These are phyloP conservation scores for Blastobotrys mokoenaii DNA, from an alignment of 805 yeast species.

Conservation along the genomic window DNA sequence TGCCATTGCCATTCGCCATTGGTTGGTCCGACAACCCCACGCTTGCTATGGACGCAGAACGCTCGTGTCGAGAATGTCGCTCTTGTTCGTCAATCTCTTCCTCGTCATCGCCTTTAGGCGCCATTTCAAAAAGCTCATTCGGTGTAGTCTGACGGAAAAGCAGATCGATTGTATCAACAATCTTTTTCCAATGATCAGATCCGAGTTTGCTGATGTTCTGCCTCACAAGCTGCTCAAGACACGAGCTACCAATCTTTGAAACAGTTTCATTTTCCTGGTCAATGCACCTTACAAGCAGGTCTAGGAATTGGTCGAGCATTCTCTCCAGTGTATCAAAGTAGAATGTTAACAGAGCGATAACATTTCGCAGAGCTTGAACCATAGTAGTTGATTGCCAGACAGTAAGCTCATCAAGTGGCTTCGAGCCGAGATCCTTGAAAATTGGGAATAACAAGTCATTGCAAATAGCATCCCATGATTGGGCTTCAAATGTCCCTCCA, in stretches of 20 bases:
- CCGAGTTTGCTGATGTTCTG: constrained; percentile 62
- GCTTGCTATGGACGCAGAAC: constrained; percentile 4
- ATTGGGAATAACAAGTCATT: constrained; percentile 79
- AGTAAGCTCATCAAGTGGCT: constrained; percentile 82
- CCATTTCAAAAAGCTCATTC: constrained; percentile 52
- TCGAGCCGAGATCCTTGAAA: constrained; percentile 66
- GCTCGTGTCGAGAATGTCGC: background rate
- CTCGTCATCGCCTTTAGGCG: constrained; percentile 31
- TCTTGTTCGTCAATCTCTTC: constrained; percentile 7
- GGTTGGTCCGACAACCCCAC: constrained; percentile 8
- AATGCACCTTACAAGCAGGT: constrained; percentile 73
- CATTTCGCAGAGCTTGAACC: constrained; percentile 86
- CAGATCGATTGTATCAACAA: constrained; percentile 54
- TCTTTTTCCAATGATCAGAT: constrained; percentile 63
- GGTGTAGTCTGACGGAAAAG: constrained; percentile 84
- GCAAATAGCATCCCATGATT: constrained; percentile 79
- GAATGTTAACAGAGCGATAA: constrained; percentile 74
- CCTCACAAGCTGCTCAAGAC: constrained; percentile 71
- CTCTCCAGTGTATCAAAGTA: constrained; percentile 70
- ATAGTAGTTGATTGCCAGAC: constrained; percentile 96
- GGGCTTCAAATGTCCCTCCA: constrained; percentile 66
- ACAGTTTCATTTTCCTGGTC: constrained; percentile 97
- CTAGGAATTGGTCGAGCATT: constrained; percentile 71
- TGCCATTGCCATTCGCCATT: background rate
- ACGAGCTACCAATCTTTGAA: constrained; percentile 87